Base-by-base conservation (phyloP, 352 stramenopile genomes). In the Phytopythium ostracodes region DNA sequence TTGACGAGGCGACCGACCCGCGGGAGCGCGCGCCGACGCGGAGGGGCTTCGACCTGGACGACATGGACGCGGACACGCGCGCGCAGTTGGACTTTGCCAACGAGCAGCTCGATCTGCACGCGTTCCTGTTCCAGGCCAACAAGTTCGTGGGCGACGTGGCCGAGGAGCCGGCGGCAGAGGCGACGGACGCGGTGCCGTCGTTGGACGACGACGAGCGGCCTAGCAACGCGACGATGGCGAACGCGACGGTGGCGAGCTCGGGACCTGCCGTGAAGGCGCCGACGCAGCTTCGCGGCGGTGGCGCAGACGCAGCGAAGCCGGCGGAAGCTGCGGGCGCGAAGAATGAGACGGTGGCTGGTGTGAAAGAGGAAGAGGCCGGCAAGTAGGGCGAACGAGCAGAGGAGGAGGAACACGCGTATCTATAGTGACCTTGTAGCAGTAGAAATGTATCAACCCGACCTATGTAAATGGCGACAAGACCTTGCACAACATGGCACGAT, bases 61-160 rank as follows among this genome's bases (percentile, higher is more conserved):
- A 71, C 50, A 88, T 91, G 81, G 74, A 85, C 43, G 66, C 75
- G 0, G 67, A 67, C 15, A 81, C 75, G 24, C 66, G 69, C 14
- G 64, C 71, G 22, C 70, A 82, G 68, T 80, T 81, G 33, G 77
- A 79, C 31, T 79, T 76, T 49, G 79, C 77, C 46, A 79, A 72
- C 3, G 75, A 84, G 62, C 68, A 77, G 17, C 75, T 91, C 35
- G 77, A 88, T 44, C 60, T 91, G 64, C 84, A 91, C 68, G 78
- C 88, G 68, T 91, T 91, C 44, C 63, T 91, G 12, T 88, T 80
- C 35, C 70, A 87, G 42, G 75, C 79, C 42, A 87, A 91, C 62
- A 79, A 82, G 56, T 88, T 91, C 55, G 76, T 75, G 29, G 72
- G 75, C 2, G 63, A 67, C 17, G 18, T 72, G 47, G 63, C 64